Conservation (phyloP, 495 filamentous ascomycete genomes). For the Podospora anserina region DNA sequence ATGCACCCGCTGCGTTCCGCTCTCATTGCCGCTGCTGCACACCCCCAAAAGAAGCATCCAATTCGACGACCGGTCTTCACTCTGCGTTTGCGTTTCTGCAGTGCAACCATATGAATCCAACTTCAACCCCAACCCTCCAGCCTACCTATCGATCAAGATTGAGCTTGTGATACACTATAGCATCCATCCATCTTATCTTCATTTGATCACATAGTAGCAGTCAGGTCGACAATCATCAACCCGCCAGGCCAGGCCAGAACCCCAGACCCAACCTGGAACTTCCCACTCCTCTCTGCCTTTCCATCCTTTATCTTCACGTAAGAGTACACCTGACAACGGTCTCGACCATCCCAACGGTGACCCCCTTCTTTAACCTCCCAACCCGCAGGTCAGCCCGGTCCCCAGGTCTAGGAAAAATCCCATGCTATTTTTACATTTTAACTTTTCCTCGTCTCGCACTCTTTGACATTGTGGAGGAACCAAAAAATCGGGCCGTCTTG, state of each 20-base stretch:
- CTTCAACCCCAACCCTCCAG: slow-evolving; percentile 4
- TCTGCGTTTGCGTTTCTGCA: neutral
- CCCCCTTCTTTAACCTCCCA: neutral
- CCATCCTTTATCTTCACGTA: neutral
- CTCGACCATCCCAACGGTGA: neutral
- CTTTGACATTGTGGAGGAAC: neutral
- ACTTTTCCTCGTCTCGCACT: neutral
- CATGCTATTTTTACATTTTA: neutral
- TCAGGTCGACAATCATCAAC: neutral
- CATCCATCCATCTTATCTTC: neutral
- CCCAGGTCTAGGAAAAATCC: neutral
- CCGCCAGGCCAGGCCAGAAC: neutral
- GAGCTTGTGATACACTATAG: neutral
- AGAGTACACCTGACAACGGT: neutral
- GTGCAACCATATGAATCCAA: slow-evolving; percentile 3
- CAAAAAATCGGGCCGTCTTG: neutral
- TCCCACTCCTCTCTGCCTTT: neutral
- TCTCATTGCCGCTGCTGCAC: neutral
- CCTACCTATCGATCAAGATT: neutral
- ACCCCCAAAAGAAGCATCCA: slow-evolving; percentile 11
- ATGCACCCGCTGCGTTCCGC: neutral
- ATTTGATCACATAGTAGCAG: neutral
- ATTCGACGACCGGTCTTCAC: neutral
- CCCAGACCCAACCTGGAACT: neutral
- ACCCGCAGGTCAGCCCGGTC: neutral